Evolutionary conservation across 345 rosid genomes (phyloP).

Genomic region (Luvunga scandens): DNA sequence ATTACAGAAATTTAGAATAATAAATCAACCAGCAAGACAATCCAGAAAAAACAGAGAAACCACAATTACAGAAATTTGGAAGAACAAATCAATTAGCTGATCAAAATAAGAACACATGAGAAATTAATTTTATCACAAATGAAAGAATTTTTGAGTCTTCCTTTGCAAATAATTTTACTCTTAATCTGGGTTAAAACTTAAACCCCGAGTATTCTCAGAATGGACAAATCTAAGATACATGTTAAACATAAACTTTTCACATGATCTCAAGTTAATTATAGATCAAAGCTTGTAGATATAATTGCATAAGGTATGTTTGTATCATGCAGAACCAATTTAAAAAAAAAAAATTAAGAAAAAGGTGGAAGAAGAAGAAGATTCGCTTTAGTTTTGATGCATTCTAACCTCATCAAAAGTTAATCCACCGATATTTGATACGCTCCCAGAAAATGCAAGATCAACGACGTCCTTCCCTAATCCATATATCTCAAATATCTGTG

Average conservation of each 20-base stretch:
- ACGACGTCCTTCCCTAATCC: constrained; percentile 87
- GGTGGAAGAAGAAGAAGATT: too few relatives aligned
- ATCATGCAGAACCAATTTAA: neutral
- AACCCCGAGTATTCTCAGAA: neutral
- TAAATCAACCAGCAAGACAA: neutral
- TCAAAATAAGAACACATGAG: neutral
- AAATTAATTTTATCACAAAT: neutral
- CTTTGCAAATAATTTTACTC: neutral
- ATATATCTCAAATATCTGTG: constrained; percentile 97
- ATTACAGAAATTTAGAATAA: neutral
- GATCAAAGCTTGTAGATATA: neutral
- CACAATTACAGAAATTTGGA: neutral
- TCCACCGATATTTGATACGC: constrained; percentile 85
- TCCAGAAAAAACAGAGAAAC: neutral
- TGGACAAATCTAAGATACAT: neutral
- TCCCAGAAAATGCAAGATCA: constrained; percentile 83
- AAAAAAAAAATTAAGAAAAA: too few relatives aligned
- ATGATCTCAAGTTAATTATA: neutral
- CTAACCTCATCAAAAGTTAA: constrained; percentile 89
- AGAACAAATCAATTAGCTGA: neutral
- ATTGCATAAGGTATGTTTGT: neutral
- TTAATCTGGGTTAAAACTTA: neutral
- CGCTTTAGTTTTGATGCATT: neutral
- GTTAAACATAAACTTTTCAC: constrained; percentile 2
- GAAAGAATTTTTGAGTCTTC: neutral